Conservation (phyloP, 495 filamentous ascomycete species). For the Talaromyces adpressus region DNA sequence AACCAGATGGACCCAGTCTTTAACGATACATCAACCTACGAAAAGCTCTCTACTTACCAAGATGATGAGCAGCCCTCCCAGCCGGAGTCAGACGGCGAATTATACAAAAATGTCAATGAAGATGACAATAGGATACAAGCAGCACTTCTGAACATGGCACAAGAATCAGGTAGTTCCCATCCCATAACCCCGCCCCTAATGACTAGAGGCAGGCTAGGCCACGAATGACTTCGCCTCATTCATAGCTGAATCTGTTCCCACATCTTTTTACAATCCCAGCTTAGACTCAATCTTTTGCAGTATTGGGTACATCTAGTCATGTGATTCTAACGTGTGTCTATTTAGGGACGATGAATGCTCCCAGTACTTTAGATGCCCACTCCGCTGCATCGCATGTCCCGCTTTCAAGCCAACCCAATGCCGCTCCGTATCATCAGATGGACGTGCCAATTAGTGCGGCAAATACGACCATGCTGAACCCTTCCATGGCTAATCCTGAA, state of each 20-base stretch:
- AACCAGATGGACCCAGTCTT: conserved; percentile 68
- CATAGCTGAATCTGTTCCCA: conserved; percentile 15
- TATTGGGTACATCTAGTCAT: conserved; percentile 8
- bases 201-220: background rate
- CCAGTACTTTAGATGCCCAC: background rate
- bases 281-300: conserved; percentile 11
- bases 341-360: background rate
- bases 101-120: conserved; percentile 10
- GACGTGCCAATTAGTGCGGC: background rate
- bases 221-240: background rate
- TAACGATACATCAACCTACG: conserved; percentile 57
- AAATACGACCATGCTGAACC: background rate
- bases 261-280: background rate
- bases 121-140: conserved; percentile 4
- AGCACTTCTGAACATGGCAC: background rate
- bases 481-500: background rate
- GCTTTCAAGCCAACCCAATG: background rate
- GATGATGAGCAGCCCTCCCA: conserved; percentile 5
- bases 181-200: background rate
- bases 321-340: conserved; percentile 6
- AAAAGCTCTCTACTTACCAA: conserved; percentile 19
- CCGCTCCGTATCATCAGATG: background rate
- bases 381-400: background rate
- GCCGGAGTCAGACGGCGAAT: background rate
- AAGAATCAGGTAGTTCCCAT: conserved; percentile 18